phyloP scores from a whole-genome alignment of 352 stramenopile species.

The Lagenidium sp. region DNA sequence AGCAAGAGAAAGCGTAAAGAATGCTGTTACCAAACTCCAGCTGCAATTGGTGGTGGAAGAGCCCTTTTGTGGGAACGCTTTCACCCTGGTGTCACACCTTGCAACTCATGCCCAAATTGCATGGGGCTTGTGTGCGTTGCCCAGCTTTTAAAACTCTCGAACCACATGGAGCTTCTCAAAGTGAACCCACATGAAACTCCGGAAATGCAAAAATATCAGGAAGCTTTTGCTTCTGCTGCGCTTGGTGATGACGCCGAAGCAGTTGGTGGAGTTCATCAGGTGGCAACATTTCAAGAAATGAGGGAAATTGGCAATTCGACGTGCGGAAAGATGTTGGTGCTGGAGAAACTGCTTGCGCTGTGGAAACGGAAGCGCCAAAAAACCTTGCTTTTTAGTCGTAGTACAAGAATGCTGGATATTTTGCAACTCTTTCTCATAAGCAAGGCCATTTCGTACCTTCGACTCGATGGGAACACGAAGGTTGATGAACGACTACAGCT shows the following conservation, averaged over 20 bases:
- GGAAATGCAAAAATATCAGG: conserved; percentile 43
- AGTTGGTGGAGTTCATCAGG: conserved; percentile 48
- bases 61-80: conserved; percentile 59
- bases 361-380: conserved; percentile 60
- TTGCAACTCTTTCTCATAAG: conserved; percentile 68
- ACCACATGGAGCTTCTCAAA: conserved; percentile 75
- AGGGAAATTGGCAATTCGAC: conserved; percentile 48
- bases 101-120: conserved; percentile 58
- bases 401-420: conserved; percentile 74
- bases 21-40: conserved; percentile 52
- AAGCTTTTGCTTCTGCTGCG: conserved; percentile 40
- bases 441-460: conserved; percentile 46
- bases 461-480: conserved; percentile 65
- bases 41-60: conserved; percentile 3
- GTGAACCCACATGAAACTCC: conserved; percentile 45
- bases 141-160: conserved; percentile 69
- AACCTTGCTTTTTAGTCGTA: conserved; percentile 70
- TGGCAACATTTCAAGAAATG: conserved; percentile 47
- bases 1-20: conserved; percentile 44
- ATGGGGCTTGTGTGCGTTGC: conserved; percentile 64
- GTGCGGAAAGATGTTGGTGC: conserved; percentile 77
- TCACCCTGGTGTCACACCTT: conserved; percentile 32
- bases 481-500: conserved; percentile 65
- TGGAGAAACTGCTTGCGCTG: conserved; percentile 55
- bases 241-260: conserved; percentile 46